Evolutionary conservation across 176 grass and related monocot species (phyloP).

Genomic region (Oryza glumipatula): DNA sequence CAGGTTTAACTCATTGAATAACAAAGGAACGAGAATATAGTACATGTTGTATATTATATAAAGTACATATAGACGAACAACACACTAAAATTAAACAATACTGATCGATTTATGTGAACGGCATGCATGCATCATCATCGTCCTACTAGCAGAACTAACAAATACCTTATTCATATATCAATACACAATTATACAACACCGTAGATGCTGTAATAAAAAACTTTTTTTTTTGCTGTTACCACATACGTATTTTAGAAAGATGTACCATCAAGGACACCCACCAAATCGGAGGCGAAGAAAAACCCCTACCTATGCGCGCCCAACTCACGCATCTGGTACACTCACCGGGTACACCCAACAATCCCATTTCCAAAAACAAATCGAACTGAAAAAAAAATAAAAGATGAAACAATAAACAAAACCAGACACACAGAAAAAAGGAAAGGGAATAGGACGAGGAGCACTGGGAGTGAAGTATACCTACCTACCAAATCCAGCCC

Average conservation of each 20-base stretch:
- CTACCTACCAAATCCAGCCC: constrained; percentile 71
- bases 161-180: neutral
- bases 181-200: neutral
- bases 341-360: constrained; percentile 26
- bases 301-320: neutral
- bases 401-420: neutral
- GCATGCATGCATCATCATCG: neutral
- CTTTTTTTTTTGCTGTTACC: neutral
- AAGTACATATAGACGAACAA: neutral
- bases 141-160: neutral
- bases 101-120: neutral
- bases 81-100: neutral
- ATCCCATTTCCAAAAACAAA: neutral
- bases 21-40: neutral
- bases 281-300: neutral
- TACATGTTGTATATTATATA: neutral
- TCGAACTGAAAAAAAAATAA: too few relatives aligned
- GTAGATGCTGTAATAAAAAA: too few relatives aligned
- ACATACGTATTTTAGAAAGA: neutral
- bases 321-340: neutral
- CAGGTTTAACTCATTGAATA: neutral
- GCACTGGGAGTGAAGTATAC: constrained; percentile 50
- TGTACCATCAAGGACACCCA: neutral
- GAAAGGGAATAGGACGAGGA: constrained; percentile 49
- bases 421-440: neutral